Evolutionary conservation across 192 early-diverging fungal genomes (phyloP).

Genomic region (Podila verticillata): DNA sequence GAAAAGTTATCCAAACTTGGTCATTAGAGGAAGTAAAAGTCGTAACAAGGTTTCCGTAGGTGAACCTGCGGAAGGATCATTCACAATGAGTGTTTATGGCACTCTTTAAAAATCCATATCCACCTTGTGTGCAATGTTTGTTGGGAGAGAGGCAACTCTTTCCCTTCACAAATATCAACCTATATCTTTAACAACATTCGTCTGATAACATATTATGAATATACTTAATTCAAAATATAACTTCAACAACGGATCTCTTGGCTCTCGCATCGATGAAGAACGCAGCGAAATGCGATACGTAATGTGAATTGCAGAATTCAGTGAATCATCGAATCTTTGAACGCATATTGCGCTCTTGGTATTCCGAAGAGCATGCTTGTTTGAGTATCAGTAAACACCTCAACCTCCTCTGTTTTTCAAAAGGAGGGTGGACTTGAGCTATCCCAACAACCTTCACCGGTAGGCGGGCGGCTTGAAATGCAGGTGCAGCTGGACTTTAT

Average conservation of each 20-base stretch:
- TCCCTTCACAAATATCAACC: constrained; percentile 9
- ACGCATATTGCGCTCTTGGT: constrained; percentile 68
- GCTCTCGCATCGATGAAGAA: constrained; percentile 80
- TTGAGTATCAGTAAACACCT: constrained; percentile 66
- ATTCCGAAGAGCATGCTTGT: constrained; percentile 63
- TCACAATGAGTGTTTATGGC: constrained; percentile 45
- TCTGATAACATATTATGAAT: constrained; percentile 38
- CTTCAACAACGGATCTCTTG: constrained; percentile 74
- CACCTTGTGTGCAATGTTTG: constrained; percentile 25
- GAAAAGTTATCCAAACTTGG: constrained; percentile 84
- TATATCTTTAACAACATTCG: constrained; percentile 6
- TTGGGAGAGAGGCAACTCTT: background rate
- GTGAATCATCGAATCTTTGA: constrained; percentile 79
- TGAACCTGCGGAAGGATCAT: constrained; percentile 80
- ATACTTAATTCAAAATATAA: constrained; percentile 53
- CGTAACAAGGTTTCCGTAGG: constrained; percentile 83
- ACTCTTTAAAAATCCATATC: constrained; percentile 39
- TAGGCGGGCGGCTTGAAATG: constrained; percentile 29
- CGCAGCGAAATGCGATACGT: constrained; percentile 81
- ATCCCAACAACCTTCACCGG: constrained; percentile 23
- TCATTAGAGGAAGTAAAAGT: constrained; percentile 92
- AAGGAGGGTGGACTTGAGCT: constrained; percentile 41
- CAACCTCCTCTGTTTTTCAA: constrained; percentile 8
- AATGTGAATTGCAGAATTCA: constrained; percentile 72
- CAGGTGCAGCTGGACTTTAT: constrained; percentile 23